phyloP scores from a whole-genome alignment of 371 early-diverging fungal species.

The Vairimorpha necatrix region DNA sequence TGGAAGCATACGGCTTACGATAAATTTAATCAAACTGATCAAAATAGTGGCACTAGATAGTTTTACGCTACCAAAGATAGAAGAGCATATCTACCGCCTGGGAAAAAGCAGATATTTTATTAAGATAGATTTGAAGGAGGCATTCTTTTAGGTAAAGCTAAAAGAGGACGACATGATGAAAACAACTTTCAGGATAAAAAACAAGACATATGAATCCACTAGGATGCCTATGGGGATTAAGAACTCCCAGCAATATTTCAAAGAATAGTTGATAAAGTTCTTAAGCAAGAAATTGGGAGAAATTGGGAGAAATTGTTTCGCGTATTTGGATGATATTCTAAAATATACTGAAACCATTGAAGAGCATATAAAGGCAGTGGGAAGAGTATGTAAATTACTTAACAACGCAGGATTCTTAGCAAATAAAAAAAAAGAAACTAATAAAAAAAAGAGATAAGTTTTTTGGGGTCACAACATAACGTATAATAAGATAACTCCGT shows the following conservation, averaged over 20 bases:
- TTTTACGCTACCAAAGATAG: slow-evolving; percentile 28
- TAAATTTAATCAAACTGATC: slow-evolving; percentile 39
- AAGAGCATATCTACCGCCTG: slow-evolving; percentile 12
- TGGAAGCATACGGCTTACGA: slow-evolving; percentile 32
- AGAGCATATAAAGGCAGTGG: slow-evolving; percentile 34
- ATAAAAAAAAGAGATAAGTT: slow-evolving; percentile 14
- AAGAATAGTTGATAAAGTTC: slow-evolving; percentile 19
- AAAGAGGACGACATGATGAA: slow-evolving; percentile 21
- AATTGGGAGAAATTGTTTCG: slow-evolving; percentile 14
- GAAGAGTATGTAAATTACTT: too few species aligned
- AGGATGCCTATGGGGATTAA: slow-evolving; percentile 45
- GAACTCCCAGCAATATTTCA: slow-evolving; percentile 46
- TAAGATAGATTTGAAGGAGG: slow-evolving; percentile 52
- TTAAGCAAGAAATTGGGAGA: slow-evolving; percentile 22
- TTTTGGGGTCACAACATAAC: slow-evolving; percentile 31
- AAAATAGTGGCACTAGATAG: slow-evolving; percentile 9
- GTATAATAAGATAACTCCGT: background rate
- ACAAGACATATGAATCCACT: slow-evolving; percentile 38
- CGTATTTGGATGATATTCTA: slow-evolving; percentile 37
- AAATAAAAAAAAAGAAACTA: slow-evolving; percentile 30
- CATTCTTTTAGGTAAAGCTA: slow-evolving; percentile 38
- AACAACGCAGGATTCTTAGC: too few species aligned
- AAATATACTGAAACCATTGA: slow-evolving; percentile 6
- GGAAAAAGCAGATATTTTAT: too few species aligned
- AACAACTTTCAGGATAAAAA: slow-evolving; percentile 44